Evolutionary conservation across 1,139 yeast genomes (phyloP).

Genomic region (Pichia sorboxylosa): DNA sequence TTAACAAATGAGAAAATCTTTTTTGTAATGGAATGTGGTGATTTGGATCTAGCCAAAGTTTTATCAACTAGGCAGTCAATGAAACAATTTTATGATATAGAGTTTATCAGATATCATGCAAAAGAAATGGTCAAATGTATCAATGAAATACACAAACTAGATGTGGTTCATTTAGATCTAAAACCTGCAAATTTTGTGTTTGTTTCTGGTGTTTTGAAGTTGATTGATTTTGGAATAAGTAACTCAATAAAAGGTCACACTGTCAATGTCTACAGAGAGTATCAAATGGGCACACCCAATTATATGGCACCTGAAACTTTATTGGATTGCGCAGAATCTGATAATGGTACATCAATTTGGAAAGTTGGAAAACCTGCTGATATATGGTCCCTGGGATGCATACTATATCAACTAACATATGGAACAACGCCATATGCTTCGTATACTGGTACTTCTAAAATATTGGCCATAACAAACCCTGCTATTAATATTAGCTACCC

Average conservation of each 20-base stretch:
- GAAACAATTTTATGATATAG: slow-evolving; percentile 45
- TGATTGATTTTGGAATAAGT: slow-evolving; percentile 94
- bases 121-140: slow-evolving; percentile 77
- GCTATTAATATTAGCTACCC: slow-evolving; percentile 69
- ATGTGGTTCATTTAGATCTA: slow-evolving; percentile 86
- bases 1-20: slow-evolving; percentile 52
- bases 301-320: slow-evolving; percentile 98
- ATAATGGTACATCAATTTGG: slow-evolving; percentile 33
- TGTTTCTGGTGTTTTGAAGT: slow-evolving; percentile 73
- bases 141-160: slow-evolving; percentile 75
- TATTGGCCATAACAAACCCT: slow-evolving; percentile 81
- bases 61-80: slow-evolving; percentile 37
- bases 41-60: slow-evolving; percentile 78
- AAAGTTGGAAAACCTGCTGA: slow-evolving; percentile 93
- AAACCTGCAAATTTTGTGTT: slow-evolving; percentile 92
- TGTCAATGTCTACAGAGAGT: slow-evolving; percentile 76
- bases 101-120: slow-evolving; percentile 74
- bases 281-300: slow-evolving; percentile 91
- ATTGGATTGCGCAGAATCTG: slow-evolving; percentile 38
- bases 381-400: slow-evolving; percentile 97
- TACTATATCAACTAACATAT: slow-evolving; percentile 88
- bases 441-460: slow-evolving; percentile 66
- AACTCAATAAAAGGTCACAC: slow-evolving; percentile 92
- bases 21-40: slow-evolving; percentile 93
- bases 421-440: slow-evolving; percentile 87